A percentile compares a stretch with the other conserved stretches of the same genome.
Evolutionary conservation across 2,329 filamentous ascomycete genomes (phyloP).

Genomic region (Thielaviopsis populi): DNA sequence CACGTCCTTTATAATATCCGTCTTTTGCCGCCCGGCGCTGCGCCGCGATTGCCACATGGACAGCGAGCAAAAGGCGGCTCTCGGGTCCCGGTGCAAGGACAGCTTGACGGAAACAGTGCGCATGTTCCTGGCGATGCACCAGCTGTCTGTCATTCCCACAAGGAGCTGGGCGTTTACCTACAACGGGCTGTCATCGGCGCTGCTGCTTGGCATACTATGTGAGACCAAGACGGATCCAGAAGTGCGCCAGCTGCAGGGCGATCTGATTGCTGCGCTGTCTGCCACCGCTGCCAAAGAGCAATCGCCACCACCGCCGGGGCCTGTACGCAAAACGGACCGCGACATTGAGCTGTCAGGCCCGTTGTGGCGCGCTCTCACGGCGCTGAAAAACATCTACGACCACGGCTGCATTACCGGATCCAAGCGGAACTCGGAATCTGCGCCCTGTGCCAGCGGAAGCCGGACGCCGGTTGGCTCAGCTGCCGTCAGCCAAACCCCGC

Average conservation of each 20-base stretch:
- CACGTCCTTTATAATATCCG: constrained; percentile 49
- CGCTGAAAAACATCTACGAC: constrained; percentile 51
- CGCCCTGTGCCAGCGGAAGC: constrained; percentile 31
- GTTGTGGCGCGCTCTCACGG: constrained; percentile 43
- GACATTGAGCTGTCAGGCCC: constrained; percentile 49
- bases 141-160: constrained; percentile 50
- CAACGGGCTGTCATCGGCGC: constrained; percentile 49
- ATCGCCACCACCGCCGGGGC: constrained; percentile 34
- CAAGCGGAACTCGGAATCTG: constrained; percentile 36
- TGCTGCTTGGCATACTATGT: constrained; percentile 47
- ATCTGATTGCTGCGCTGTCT: constrained; percentile 47
- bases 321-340: constrained; percentile 40
- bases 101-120: constrained; percentile 51
- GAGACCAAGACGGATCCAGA: constrained; percentile 50
- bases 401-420: constrained; percentile 42
- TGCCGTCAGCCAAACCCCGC: constrained; percentile 20
- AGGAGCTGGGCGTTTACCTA: constrained; percentile 55
- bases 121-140: constrained; percentile 56
- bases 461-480: constrained; percentile 27
- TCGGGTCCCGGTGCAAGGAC: constrained; percentile 44
- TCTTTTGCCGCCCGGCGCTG: constrained; percentile 48
- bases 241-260: constrained; percentile 47
- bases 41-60: constrained; percentile 39
- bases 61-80: constrained; percentile 35
- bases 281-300: constrained; percentile 49